These are phyloP conservation scores for Apiotrichum laibachii DNA, from an alignment of 1,284 basidiomycete genomes.

Conservation along the genomic window DNA sequence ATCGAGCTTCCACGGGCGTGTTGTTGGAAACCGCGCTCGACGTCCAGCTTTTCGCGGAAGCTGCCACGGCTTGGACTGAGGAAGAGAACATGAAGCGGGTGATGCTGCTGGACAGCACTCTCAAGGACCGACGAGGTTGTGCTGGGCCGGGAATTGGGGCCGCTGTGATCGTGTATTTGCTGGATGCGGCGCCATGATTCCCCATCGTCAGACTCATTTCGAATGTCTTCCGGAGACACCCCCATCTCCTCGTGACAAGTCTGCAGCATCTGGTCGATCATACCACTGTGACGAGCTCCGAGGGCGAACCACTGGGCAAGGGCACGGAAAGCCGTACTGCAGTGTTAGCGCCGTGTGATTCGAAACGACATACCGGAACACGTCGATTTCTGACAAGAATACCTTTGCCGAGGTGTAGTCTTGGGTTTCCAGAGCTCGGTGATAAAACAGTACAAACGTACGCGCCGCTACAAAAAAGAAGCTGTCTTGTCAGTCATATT, in stretches of 20 bases:
- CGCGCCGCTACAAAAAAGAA: slow-evolving; percentile 36
- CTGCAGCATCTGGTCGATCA: slow-evolving; percentile 29
- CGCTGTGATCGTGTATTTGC: no score
- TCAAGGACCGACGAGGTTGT: neutral
- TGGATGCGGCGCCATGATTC: no score
- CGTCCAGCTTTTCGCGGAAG: neutral
- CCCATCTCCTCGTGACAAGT: slow-evolving; percentile 4
- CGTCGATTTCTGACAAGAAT: slow-evolving; percentile 35
- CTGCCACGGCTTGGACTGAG: neutral
- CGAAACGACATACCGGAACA: slow-evolving; percentile 29
- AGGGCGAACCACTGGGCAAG: slow-evolving; percentile 28
- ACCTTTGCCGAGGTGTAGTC: slow-evolving; percentile 24
- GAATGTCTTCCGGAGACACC: neutral
- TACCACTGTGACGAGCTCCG: slow-evolving; percentile 28
- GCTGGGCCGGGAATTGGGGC: neutral
- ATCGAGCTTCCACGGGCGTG: neutral
- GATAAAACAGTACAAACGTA: slow-evolving; percentile 37
- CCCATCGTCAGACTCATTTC: neutral
- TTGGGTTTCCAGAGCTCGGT: slow-evolving; percentile 27
- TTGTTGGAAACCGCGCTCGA: neutral
- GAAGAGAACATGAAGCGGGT: neutral
- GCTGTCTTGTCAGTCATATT: slow-evolving; percentile 14
- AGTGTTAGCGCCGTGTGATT: no score
- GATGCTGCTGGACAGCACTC: neutral
- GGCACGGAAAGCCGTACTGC: slow-evolving; percentile 25